phyloP scores from a whole-genome alignment of 768 basidiomycete genomes.

The Russula foetens region DNA sequence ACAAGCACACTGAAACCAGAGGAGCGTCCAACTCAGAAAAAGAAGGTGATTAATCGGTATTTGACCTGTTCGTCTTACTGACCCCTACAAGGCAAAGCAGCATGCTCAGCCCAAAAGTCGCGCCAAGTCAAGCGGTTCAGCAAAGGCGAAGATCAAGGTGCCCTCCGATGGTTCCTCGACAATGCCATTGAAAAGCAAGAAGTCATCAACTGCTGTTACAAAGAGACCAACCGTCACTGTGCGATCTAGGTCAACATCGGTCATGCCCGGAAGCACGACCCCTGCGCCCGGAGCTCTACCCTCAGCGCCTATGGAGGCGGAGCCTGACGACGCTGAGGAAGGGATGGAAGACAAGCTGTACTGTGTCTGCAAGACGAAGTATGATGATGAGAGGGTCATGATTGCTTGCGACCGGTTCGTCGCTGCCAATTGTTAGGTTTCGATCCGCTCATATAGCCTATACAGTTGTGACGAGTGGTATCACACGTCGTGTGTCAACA shows the following conservation, averaged over 20 bases:
- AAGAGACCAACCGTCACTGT: constrained; percentile 30
- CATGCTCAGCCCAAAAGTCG: constrained; percentile 27
- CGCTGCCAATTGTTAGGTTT: not conserved
- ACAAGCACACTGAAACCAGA: constrained; percentile 9
- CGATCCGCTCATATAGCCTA: not conserved
- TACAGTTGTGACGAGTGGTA: constrained; percentile 91
- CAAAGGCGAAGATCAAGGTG: constrained; percentile 23
- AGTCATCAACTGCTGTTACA: constrained; percentile 18
- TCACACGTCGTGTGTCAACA: constrained; percentile 76
- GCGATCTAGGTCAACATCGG: constrained; percentile 65
- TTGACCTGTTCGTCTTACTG: not conserved
- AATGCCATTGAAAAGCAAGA: constrained; percentile 24
- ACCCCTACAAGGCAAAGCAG: constrained; percentile 19
- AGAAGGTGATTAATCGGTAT: constrained; percentile 21
- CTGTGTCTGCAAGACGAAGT: constrained; percentile 80
- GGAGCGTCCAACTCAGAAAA: constrained; percentile 17
- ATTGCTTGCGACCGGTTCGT: constrained; percentile 86
- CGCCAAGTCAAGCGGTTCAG: constrained; percentile 23
- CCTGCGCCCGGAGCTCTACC: constrained; percentile 23
- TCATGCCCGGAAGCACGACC: constrained; percentile 39
- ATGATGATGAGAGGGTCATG: constrained; percentile 85
- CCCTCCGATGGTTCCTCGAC: constrained; percentile 23
- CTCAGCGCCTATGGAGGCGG: constrained; percentile 26
- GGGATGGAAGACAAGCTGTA: constrained; percentile 63
- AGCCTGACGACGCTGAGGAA: constrained; percentile 33